Evolutionary conservation across 805 yeast species (phyloP).

Genomic region (Wickerhamomyces tratensis): DNA sequence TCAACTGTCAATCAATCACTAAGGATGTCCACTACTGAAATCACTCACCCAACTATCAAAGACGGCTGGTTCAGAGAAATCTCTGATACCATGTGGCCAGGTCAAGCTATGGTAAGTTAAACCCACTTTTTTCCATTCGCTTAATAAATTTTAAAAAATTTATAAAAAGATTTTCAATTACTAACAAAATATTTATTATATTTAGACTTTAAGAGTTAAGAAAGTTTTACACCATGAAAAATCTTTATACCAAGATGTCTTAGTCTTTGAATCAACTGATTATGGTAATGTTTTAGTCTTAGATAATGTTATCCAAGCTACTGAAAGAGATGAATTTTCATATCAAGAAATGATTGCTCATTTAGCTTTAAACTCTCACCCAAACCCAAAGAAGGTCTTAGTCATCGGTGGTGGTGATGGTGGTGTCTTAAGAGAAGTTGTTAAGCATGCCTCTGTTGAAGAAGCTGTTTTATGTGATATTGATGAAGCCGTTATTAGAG

Average conservation of each 20-base stretch:
- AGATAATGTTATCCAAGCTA: slow-evolving; percentile 85
- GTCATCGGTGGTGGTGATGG: slow-evolving; percentile 97
- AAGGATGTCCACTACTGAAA: not conserved
- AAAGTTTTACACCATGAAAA: slow-evolving; percentile 54
- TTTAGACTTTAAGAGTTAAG: slow-evolving; percentile 41
- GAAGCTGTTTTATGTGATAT: slow-evolving; percentile 77
- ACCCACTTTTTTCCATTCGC: too few relatives aligned
- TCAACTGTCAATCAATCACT: not conserved
- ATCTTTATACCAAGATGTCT: slow-evolving; percentile 72
- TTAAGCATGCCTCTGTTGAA: slow-evolving; percentile 61
- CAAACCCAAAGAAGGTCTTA: slow-evolving; percentile 62
- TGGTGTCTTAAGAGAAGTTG: slow-evolving; percentile 83
- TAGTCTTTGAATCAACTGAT: slow-evolving; percentile 63
- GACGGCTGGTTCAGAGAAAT: slow-evolving; percentile 82
- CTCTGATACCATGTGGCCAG: slow-evolving; percentile 68
- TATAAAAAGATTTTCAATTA: too few relatives aligned
- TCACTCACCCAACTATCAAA: slow-evolving; percentile 24
- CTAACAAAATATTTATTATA: not conserved
- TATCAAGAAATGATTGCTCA: slow-evolving; percentile 91
- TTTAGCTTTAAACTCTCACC: slow-evolving; percentile 71
- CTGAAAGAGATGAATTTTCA: slow-evolving; percentile 89
- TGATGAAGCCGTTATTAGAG: slow-evolving; percentile 70
- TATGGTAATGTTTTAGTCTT: slow-evolving; percentile 85
- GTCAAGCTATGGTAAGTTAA: slow-evolving; percentile 56
- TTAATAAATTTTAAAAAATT: too few relatives aligned